Percentiles rank a stretch among this genome's conserved stretches.
Conservation (phyloP, 768 basidiomycete species). For the Suillus americanus region DNA sequence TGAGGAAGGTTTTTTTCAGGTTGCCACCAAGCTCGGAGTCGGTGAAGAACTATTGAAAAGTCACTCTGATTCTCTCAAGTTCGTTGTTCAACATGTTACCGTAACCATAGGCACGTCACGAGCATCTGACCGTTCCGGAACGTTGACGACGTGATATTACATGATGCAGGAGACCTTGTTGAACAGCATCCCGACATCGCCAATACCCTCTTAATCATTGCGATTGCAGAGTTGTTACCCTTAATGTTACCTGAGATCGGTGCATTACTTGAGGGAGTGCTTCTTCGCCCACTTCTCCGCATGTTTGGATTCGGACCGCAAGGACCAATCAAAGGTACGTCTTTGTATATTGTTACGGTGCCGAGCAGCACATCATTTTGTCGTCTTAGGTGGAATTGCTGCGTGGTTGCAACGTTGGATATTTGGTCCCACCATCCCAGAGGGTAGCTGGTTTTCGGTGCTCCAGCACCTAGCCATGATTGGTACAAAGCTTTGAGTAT, state of each 20-base stretch:
- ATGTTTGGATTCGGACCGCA: constrained; percentile 37
- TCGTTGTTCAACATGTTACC: constrained; percentile 20
- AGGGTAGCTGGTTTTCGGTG: not conserved
- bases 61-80: constrained; percentile 25
- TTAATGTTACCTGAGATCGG: constrained; percentile 2
- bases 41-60: constrained; percentile 20
- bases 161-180: constrained; percentile 31
- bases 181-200: constrained; percentile 37
- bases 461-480: constrained; percentile 2
- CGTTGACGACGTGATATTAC: not conserved
- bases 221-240: not conserved
- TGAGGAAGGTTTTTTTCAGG: constrained; percentile 24
- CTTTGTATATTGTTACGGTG: not conserved
- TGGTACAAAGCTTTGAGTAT: not conserved
- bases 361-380: not conserved
- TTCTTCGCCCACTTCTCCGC: constrained; percentile 31
- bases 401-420: not conserved
- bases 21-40: constrained; percentile 22
- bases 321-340: constrained; percentile 34
- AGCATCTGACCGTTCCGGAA: not conserved
- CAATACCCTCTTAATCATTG: constrained; percentile 22
- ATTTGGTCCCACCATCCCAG: not conserved
- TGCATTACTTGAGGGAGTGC: not conserved
- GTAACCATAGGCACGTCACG: constrained; percentile 20
- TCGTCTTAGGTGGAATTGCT: not conserved